A percentile compares a stretch with the other conserved stretches of the same genome.
Conservation (phyloP, 768 basidiomycete species). For the Leccinum subgranulosum region DNA sequence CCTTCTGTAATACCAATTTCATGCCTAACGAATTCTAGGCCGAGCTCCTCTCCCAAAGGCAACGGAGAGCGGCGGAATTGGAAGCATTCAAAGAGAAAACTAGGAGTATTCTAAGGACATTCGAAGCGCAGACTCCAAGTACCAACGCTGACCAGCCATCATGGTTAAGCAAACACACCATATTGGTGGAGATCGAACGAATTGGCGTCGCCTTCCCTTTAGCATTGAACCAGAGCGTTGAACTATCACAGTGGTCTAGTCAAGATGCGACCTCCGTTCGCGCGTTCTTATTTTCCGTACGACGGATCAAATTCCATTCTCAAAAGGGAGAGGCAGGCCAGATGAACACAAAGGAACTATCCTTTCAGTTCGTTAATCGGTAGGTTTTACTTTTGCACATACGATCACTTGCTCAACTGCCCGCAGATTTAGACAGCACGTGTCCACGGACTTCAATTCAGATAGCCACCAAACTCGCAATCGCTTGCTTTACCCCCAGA, state of each 20-base stretch:
- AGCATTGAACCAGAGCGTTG: conserved; percentile 56
- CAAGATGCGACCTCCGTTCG: conserved; percentile 49
- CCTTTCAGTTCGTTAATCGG: conserved; percentile 83
- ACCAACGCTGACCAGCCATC: conserved; percentile 29
- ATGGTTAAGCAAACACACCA: conserved; percentile 55
- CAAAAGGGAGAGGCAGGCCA: conserved; percentile 77
- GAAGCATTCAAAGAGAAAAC: conserved; percentile 83
- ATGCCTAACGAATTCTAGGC: conserved; percentile 41
- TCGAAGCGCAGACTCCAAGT: conserved; percentile 56
- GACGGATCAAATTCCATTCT: conserved; percentile 67
- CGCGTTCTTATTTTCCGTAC: conserved; percentile 85
- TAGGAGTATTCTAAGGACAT: conserved; percentile 65
- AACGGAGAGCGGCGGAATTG: conserved; percentile 74
- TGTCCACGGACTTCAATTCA: conserved; percentile 65
- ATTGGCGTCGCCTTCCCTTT: conserved; percentile 93
- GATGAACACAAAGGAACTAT: conserved; percentile 66
- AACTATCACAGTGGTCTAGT: conserved; percentile 39
- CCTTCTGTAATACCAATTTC: background rate
- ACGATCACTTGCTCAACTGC: conserved; percentile 3
- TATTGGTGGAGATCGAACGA: conserved; percentile 56
- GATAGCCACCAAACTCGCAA: conserved; percentile 68
- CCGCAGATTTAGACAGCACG: conserved; percentile 73
- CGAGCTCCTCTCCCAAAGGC: conserved; percentile 70
- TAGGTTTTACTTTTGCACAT: conserved; percentile 33
- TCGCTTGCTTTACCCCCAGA: conserved; percentile 73